Conservation (phyloP, 768 basidiomycete species). For the Amanita pseudoporphyria region DNA sequence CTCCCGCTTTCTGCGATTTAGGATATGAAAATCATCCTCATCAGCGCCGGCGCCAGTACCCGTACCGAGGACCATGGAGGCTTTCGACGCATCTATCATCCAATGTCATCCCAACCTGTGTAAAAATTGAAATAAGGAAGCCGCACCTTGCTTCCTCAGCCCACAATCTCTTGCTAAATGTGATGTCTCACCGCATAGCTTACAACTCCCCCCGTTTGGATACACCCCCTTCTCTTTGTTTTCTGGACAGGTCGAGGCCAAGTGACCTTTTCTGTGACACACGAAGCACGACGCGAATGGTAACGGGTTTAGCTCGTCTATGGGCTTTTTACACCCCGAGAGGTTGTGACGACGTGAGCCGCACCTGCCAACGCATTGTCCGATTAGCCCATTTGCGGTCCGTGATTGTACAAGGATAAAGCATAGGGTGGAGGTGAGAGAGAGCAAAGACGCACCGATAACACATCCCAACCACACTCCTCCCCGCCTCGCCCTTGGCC, state of each 20-base stretch:
- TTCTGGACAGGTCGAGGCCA: slow-evolving; percentile 74
- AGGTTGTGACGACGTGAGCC: slow-evolving; percentile 73
- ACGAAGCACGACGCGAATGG: slow-evolving; percentile 93
- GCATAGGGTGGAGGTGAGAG: not conserved
- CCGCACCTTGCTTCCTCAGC: slow-evolving; percentile 47
- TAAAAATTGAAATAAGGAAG: not conserved
- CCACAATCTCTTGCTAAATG: slow-evolving; percentile 84
- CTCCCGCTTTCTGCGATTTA: slow-evolving; percentile 55
- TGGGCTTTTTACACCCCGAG: slow-evolving; percentile 62
- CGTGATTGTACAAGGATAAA: not conserved
- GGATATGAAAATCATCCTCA: slow-evolving; percentile 88
- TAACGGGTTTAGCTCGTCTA: slow-evolving; percentile 53
- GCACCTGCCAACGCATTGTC: slow-evolving; percentile 40
- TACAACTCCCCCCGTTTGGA: slow-evolving; percentile 86
- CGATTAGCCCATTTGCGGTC: not conserved
- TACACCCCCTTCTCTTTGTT: slow-evolving; percentile 80
- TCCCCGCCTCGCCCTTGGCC: no score
- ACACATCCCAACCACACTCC: slow-evolving; percentile 44
- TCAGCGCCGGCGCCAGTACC: slow-evolving; percentile 67
- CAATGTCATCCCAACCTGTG: slow-evolving; percentile 3
- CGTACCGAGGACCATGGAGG: slow-evolving; percentile 30
- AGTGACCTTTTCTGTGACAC: slow-evolving; percentile 75
- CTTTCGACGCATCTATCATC: slow-evolving; percentile 27
- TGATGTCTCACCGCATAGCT: slow-evolving; percentile 75
- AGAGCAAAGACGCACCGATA: slow-evolving; percentile 44